phyloP scores from a whole-genome alignment of 768 basidiomycete genomes.

The Auricularia heimuer region DNA sequence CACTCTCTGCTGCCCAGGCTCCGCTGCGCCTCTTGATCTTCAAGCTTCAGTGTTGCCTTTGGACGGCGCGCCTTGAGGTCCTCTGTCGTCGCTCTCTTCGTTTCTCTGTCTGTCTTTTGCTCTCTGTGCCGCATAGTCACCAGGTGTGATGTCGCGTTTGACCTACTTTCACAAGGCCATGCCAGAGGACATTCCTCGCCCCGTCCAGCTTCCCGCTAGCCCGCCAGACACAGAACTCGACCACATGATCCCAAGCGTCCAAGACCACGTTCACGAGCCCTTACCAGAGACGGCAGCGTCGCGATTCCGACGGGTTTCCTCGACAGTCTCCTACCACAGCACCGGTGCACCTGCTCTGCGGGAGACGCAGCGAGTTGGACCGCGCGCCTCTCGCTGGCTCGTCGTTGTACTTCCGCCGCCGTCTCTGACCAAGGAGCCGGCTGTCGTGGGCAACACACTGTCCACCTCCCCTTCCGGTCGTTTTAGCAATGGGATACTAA shows the following conservation, averaged over 20 bases:
- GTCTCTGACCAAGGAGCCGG: conserved; percentile 47
- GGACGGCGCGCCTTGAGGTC: not conserved
- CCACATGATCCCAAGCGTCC: conserved; percentile 6
- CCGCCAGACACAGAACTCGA: conserved; percentile 27
- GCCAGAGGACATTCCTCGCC: conserved; percentile 3
- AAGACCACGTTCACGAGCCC: not conserved
- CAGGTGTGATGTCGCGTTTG: conserved; percentile 15
- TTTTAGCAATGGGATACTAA: conserved; percentile 56
- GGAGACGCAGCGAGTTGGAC: conserved; percentile 13
- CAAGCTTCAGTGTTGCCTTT: not conserved
- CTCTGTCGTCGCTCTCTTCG: not conserved
- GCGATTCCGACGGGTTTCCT: conserved; percentile 32
- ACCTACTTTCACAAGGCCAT: conserved; percentile 7
- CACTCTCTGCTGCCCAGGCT: not conserved
- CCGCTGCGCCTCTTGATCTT: not conserved
- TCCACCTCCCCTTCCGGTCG: conserved; percentile 50
- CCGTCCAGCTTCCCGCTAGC: conserved; percentile 17
- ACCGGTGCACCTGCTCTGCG: conserved; percentile 30
- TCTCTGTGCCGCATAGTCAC: not conserved
- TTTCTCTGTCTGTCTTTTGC: not conserved
- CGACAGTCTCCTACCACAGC: conserved; percentile 48
- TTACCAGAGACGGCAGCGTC: conserved; percentile 16
- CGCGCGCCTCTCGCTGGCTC: conserved; percentile 37
- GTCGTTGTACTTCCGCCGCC: conserved; percentile 59
- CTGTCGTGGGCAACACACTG: conserved; percentile 47